Percentiles rank a stretch among this genome's conserved stretches.
These are phyloP conservation scores for Vaccinium myrtillus DNA, from an alignment of 148 eudicot species.

Conservation along the genomic window DNA sequence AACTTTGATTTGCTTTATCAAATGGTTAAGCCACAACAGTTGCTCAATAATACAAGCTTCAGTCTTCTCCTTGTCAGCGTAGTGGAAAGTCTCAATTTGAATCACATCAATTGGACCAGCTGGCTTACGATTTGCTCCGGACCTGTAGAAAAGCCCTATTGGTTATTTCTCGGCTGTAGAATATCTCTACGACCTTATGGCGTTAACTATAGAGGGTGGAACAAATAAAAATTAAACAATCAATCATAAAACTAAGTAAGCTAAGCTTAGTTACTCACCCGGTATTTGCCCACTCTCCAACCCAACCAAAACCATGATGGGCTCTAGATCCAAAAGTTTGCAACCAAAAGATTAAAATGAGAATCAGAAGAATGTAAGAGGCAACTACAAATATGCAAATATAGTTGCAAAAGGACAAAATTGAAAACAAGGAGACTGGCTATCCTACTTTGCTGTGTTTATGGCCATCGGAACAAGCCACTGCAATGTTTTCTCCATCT, in stretches of 20 bases:
- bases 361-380: slow-evolving; percentile 13
- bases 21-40: slow-evolving; percentile 73
- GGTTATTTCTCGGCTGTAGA: neutral
- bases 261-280: slow-evolving; percentile 52
- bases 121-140: slow-evolving; percentile 51
- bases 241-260: neutral
- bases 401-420: neutral
- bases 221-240: neutral
- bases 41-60: slow-evolving; percentile 72
- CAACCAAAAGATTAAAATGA: slow-evolving; percentile 14
- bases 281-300: slow-evolving; percentile 93
- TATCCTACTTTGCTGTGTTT: slow-evolving; percentile 75
- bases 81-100: slow-evolving; percentile 76
- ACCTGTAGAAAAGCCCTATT: slow-evolving; percentile 34
- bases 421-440: neutral
- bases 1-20: slow-evolving; percentile 45
- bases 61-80: slow-evolving; percentile 72
- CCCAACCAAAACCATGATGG: slow-evolving; percentile 99
- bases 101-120: slow-evolving; percentile 46
- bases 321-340: slow-evolving; percentile 41
- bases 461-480: slow-evolving; percentile 89
- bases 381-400: neutral
- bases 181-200: neutral
- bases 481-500: slow-evolving; percentile 81
- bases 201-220: neutral